phyloP scores from a whole-genome alignment of 31 red algal species.

The Porphyra umbilicalis region DNA sequence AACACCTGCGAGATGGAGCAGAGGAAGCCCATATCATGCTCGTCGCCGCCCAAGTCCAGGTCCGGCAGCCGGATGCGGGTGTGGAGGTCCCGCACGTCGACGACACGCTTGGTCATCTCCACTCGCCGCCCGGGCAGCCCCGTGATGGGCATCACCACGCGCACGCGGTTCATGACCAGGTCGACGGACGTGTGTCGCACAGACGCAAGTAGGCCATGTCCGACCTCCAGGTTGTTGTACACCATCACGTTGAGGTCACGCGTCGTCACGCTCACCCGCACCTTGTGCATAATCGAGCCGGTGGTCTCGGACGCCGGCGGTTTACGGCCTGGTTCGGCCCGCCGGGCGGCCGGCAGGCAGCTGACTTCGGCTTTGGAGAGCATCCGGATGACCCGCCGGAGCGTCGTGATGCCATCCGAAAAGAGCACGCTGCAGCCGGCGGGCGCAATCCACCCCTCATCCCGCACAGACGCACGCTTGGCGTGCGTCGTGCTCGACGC shows the following conservation, averaged over 20 bases:
- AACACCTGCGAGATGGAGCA: conserved; percentile 37
- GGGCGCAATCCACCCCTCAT: conserved; percentile 2
- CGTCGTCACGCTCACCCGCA: conserved; percentile 33
- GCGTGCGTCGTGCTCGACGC: not conserved
- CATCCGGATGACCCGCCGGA: conserved; percentile 41
- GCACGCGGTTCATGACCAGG: not conserved
- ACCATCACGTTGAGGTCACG: conserved; percentile 47
- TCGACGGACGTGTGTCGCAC: conserved; percentile 1
- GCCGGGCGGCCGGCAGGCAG: conserved; percentile 34
- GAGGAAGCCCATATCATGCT: conserved; percentile 36
- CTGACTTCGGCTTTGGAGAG: conserved; percentile 33
- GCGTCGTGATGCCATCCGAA: conserved; percentile 64
- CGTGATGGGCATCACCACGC: not conserved
- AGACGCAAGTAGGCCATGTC: conserved; percentile 46
- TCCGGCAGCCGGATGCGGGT: conserved; percentile 51
- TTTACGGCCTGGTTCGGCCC: not conserved
- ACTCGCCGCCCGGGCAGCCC: not conserved
- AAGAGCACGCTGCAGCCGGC: conserved; percentile 34
- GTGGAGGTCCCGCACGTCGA: conserved; percentile 49
- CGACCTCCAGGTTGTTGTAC: conserved; percentile 61
- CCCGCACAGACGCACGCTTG: not conserved
- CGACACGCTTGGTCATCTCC: conserved; percentile 27
- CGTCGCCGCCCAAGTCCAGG: conserved; percentile 59
- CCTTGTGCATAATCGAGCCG: conserved; percentile 24
- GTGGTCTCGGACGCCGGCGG: conserved; percentile 29